Evolutionary conservation across 257 asterid species (phyloP), one percentile per base, ranked within the genome.

Genomic region (Jasminum sambac): DNA sequence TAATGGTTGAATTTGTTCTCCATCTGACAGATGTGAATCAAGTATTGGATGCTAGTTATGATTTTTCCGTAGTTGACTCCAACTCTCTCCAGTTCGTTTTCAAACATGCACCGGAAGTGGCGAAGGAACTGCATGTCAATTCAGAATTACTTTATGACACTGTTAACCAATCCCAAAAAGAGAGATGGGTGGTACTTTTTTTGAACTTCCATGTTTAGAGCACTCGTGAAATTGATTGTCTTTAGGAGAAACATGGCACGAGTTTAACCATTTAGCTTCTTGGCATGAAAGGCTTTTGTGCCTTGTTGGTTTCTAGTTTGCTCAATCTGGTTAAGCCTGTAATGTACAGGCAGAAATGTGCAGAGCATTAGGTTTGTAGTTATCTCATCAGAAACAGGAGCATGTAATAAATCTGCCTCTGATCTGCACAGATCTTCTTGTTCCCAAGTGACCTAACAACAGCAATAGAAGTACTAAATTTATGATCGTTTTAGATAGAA

Each of bases 1-100:
- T 12, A 6, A 9, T 55, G 30, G 30, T 42, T 16, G 52, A 55
- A 30, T 66, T 75, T 58, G n/a, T 64, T 58, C 41, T 80, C 67
- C 66, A 69, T 73, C 74, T 72, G 76, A 79, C 95, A 91, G 99
- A 80, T 82, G 79, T 80, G 66, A 84, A 81, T 71, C 89, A 88
- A 66, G 77, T 89, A 73, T 40, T 74, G 79, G 96, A 78, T 24
- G 80, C 86, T 69, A 88, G 94, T 80, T 89, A 77, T 67, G 99
- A 95, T 77, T 88, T 95, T 75, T 86, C 99, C 23, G 95, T 91
- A 14, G 85, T 85, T 7, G 98, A 95, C 79, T 91, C 99, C 78
- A 95, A 95, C 67, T 83, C 99, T 73, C 84, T 95, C 79, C 80
- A 76, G 80, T 95, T 91, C 66, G 94, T 95, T 77, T 91, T 95